Conservation (phyloP, 345 rosid species). For the Brassica rapa region DNA sequence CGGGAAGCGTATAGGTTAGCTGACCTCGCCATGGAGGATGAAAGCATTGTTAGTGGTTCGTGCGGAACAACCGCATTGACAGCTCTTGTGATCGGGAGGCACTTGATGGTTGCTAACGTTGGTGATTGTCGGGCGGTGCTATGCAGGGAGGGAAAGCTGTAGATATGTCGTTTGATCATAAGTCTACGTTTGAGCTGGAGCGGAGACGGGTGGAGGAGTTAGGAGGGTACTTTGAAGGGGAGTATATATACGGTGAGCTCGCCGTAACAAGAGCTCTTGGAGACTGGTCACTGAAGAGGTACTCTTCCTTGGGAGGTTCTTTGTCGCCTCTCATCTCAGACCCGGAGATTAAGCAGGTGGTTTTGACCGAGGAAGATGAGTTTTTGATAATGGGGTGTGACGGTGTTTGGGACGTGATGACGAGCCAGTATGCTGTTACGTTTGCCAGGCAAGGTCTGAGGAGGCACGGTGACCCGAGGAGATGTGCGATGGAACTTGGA, state of each 20-base stretch:
- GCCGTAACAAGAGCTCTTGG: conserved; percentile 85
- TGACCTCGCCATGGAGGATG: conserved; percentile 70
- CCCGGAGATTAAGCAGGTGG: conserved; percentile 70
- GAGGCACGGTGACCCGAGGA: conserved; percentile 69
- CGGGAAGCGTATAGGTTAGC: conserved; percentile 63
- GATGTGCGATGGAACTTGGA: conserved; percentile 67
- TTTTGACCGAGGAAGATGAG: conserved; percentile 69
- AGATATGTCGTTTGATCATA: conserved; percentile 83
- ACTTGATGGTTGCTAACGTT: conserved; percentile 78
- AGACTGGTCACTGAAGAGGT: conserved; percentile 68
- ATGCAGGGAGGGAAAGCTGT: conserved; percentile 63
- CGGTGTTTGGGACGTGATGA: conserved; percentile 83
- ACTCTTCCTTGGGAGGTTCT: conserved; percentile 25
- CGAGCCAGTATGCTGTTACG: conserved; percentile 75
- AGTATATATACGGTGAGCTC: conserved; percentile 72
- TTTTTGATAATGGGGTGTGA: conserved; percentile 81
- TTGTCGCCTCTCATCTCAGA: conserved; percentile 76
- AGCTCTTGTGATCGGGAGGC: conserved; percentile 83
- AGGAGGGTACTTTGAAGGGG: conserved; percentile 66
- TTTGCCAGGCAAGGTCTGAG: conserved; percentile 66
- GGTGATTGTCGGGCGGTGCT: conserved; percentile 93
- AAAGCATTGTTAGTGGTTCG: conserved; percentile 45
- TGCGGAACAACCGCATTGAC: conserved; percentile 94
- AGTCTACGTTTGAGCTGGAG: conserved; percentile 60
- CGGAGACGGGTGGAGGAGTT: conserved; percentile 58